phyloP scores from a whole-genome alignment of 345 rosid genomes.

The Gossypium arboreum region DNA sequence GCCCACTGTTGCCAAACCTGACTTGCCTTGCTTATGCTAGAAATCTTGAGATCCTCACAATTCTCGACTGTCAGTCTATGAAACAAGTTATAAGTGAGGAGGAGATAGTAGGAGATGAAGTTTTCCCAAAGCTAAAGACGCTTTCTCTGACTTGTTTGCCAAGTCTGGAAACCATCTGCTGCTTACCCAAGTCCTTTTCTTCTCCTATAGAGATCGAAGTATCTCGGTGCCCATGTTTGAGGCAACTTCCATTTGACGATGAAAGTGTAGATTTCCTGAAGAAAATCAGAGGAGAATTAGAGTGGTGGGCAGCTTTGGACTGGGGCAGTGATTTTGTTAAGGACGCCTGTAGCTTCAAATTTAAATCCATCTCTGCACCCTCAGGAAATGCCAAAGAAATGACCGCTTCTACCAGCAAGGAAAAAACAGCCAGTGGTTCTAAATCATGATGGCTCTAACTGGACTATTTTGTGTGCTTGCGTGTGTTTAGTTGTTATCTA shows the following conservation, averaged over 20 bases:
- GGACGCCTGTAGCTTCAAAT: slow-evolving; percentile 9
- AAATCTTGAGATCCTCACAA: background rate
- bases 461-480: no score
- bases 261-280: slow-evolving; percentile 2
- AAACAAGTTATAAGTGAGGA: background rate
- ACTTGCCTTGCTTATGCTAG: background rate
- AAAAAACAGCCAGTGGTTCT: background rate
- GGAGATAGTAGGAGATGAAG: background rate
- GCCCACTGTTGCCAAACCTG: background rate
- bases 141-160: slow-evolving; percentile 1
- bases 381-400: background rate
- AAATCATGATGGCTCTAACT: no score
- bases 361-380: background rate
- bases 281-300: slow-evolving; percentile 1
- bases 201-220: background rate
- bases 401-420: background rate
- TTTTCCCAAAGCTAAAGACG: background rate
- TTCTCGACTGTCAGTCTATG: background rate
- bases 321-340: slow-evolving; percentile 20
- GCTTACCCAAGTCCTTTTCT: background rate
- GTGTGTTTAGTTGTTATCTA: no score
- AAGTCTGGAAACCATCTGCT: slow-evolving; percentile 17
- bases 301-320: slow-evolving; percentile 23
- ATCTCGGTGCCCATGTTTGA: slow-evolving; percentile 4
- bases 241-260: slow-evolving; percentile 18